phyloP scores from a whole-genome alignment of 192 early-diverging fungal genomes.

The Podila epigama region DNA sequence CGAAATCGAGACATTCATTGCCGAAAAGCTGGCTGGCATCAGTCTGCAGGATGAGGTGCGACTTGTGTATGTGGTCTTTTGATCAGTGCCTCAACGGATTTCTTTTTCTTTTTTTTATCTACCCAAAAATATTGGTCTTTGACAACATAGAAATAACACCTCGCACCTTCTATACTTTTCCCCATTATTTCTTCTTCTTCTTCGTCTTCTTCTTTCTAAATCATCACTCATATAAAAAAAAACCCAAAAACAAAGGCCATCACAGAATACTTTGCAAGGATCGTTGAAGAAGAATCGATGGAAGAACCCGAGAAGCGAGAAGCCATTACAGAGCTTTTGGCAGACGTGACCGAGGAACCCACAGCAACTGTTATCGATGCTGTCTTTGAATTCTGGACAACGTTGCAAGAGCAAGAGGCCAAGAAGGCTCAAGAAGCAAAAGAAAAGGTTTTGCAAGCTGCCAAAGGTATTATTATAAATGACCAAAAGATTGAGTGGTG shows the following conservation, averaged over 20 bases:
- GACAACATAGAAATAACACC: too few species aligned
- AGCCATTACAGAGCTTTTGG: constrained; percentile 73
- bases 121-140: neutral
- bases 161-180: too few species aligned
- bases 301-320: constrained; percentile 71
- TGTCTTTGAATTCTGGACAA: constrained; percentile 53
- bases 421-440: constrained; percentile 49
- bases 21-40: constrained; percentile 28
- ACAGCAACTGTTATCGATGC: constrained; percentile 51
- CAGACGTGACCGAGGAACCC: constrained; percentile 62
- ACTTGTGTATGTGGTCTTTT: too few species aligned
- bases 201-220: too few species aligned
- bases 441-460: constrained; percentile 33
- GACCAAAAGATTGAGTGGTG: neutral
- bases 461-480: constrained; percentile 27
- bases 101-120: neutral
- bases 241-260: constrained; percentile 56
- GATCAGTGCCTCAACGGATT: neutral
- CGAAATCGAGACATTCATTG: constrained; percentile 42
- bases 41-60: constrained; percentile 44
- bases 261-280: constrained; percentile 72
- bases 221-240: too few species aligned
- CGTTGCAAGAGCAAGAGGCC: constrained; percentile 30
- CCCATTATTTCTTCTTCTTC: too few species aligned
- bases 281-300: constrained; percentile 68